phyloP scores from a whole-genome alignment of 495 filamentous ascomycete genomes.

The Aspergillus carlsbadensis region DNA sequence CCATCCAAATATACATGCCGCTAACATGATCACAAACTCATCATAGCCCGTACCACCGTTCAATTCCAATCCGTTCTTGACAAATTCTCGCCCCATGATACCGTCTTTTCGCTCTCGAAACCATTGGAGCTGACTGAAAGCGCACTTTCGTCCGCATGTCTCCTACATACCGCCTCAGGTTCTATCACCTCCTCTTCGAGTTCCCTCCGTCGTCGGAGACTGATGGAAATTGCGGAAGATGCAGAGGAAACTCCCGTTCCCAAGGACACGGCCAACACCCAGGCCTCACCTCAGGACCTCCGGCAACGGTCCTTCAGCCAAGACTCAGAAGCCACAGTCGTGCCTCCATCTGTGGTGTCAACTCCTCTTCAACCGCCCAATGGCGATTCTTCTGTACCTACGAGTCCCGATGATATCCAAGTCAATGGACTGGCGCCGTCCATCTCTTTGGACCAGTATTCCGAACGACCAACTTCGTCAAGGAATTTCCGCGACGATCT shows the following conservation, averaged over 20 bases:
- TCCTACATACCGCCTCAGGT: constrained; percentile 83
- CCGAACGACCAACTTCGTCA: constrained; percentile 24
- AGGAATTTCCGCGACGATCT: constrained; percentile 39
- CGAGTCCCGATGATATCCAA: constrained; percentile 20
- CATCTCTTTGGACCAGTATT: constrained; percentile 7
- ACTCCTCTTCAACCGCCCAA: constrained; percentile 18
- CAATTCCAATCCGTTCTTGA: constrained; percentile 88
- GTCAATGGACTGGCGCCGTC: constrained; percentile 20
- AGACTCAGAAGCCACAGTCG: constrained; percentile 40
- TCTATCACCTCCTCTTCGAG: constrained; percentile 85
- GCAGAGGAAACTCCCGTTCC: constrained; percentile 58
- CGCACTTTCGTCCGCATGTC: constrained; percentile 82
- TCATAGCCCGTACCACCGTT: constrained; percentile 82
- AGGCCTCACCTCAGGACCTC: constrained; percentile 18
- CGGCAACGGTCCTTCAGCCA: constrained; percentile 37
- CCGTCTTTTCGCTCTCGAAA: constrained; percentile 67
- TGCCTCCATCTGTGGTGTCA: constrained; percentile 24
- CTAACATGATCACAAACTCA: background rate
- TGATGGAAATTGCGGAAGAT: constrained; percentile 90
- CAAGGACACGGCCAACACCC: constrained; percentile 48
- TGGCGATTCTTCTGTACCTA: constrained; percentile 16
- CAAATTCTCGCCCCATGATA: constrained; percentile 84
- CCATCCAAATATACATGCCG: background rate
- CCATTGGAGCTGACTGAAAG: constrained; percentile 83
- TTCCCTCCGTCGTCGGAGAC: constrained; percentile 68